Base-by-base conservation (phyloP, 208 protist species). In the Leishmania lainsoni region DNA sequence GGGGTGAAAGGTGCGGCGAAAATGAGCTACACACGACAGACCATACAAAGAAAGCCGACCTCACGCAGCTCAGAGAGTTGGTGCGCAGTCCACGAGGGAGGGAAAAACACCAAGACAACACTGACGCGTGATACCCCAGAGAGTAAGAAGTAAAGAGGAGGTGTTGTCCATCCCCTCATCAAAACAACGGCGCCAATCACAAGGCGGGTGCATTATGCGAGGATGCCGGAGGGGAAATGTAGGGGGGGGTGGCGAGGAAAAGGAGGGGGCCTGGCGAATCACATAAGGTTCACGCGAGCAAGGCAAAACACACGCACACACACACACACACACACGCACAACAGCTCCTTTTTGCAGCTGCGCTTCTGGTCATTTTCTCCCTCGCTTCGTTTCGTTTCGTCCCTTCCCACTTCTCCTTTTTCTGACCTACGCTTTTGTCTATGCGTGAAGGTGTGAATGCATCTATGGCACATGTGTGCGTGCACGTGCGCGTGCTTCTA, bases 401-500 rank as follows among this genome's bases (percentile, higher is more conserved):
- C 26, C 52, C 52, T 20, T 20, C 52, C 12, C 52, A 1, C 52
- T 20, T 20, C 52, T 14, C 52, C 2, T 56, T 56, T 56, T 20
- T 56, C 52, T 56, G 52, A 22, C 29, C 61, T 39, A 39, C 61
- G 61, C 17, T 16, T 20, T 68, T 39, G 8, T 68, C 61, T 68
- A 39, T 68, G 61, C 29, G 68, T 72, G 20, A 29, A 72, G 48
- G 68, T 32, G 35, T 35, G 6, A 16, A 35, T 70, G 35, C 39
- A 70, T 26, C 65, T 70, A 45, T 14, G 16, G 35, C 35, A 8
- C 22, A 45, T 48, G 35, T 51, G 42, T 52, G 68, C 12, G 61
- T 68, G 61, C 26, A n/a, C 56, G 70, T 26, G 70, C 2, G 45
- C 16, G 70, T 73, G 68, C 42, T 51, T 72, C 68, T 72, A 49